These are phyloP conservation scores for Epichloe sp. DNA, from an alignment of 2,329 filamentous ascomycete species.

Conservation along the genomic window DNA sequence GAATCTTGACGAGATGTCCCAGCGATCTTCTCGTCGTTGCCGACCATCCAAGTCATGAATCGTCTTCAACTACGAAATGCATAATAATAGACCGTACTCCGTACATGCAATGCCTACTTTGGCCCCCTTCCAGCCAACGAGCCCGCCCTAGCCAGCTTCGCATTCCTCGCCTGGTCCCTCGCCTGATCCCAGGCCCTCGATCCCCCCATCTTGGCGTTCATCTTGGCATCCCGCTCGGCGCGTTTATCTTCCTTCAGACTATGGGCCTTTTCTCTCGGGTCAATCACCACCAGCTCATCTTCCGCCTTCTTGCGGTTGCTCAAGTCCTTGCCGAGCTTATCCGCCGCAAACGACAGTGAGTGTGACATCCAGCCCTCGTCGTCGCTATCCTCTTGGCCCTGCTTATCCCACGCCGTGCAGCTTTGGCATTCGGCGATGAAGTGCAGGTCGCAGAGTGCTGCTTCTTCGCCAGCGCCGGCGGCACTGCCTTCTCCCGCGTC, in stretches of 20 bases:
- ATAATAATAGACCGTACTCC: neutral
- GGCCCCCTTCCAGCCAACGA: slow-evolving; percentile 46
- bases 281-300: slow-evolving; percentile 84
- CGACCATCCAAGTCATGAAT: too few species aligned
- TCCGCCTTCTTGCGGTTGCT: slow-evolving; percentile 84
- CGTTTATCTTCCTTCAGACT: slow-evolving; percentile 55
- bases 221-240: slow-evolving; percentile 40
- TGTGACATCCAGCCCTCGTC: slow-evolving; percentile 77
- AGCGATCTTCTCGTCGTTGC: too few species aligned
- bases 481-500: slow-evolving; percentile 12
- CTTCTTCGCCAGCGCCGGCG: slow-evolving; percentile 46
- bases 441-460: slow-evolving; percentile 75
- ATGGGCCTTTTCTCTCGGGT: slow-evolving; percentile 71
- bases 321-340: slow-evolving; percentile 81
- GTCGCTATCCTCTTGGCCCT: slow-evolving; percentile 43
- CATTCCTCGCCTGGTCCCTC: slow-evolving; percentile 37
- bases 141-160: slow-evolving; percentile 39
- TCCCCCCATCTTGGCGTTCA: slow-evolving; percentile 22
- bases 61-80: too few species aligned
- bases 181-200: slow-evolving; percentile 44
- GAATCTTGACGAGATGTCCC: too few species aligned
- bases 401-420: slow-evolving; percentile 71
- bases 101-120: slow-evolving; percentile 22
- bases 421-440: slow-evolving; percentile 94
- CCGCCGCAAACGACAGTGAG: slow-evolving; percentile 72